Base-by-base conservation (phyloP, 2,329 filamentous ascomycete genomes). In the Calonectria crousiana region DNA sequence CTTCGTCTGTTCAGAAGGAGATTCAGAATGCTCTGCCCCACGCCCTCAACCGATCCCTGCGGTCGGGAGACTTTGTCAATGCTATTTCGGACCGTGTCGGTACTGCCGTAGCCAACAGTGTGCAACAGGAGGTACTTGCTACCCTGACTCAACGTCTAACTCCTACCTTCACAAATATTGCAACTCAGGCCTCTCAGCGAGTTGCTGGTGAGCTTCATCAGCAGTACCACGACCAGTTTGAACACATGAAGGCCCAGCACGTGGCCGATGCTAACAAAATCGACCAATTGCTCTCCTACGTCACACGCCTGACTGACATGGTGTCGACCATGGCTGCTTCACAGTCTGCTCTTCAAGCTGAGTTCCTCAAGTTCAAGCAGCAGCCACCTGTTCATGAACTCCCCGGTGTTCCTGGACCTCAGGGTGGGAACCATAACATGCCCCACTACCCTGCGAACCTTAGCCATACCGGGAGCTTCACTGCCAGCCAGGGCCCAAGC, bases 51-150 rank as follows among this genome's bases (percentile, higher is more conserved):
- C 82, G 83, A 60, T 83, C 83, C 2, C 84, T 98, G 68, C 93
- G 95, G 81, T 94, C 93, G 77, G 92, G 92, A 14, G 93, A 96
- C 64, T 88, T 97, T 49, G 87, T 95, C 76, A 93, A 93, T 80
- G 86, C 90, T 9, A 91, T 98, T 69, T 82, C 85, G 10, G 95
- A 97, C 68, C 90, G 92, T 66, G 90, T 98, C 41, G 88, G 92
- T 3, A 90, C 91, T 77, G 92, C 90, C 64, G 89, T 98, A 36
- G 87, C 91, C 6, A 86, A 90, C 53, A 92, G 91, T 69, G 88
- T 98, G 34, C 94, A 98, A 80, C 89, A 91, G 70, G 92, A 94
- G 71, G 88, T 97, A 64, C 85, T 90, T 18, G 87, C 88, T 44
- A 87, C 90, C 13, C 84, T 96, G 47, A 89, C 91, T 52, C 89